A percentile compares a stretch with the other conserved stretches of the same genome.
Conservation (phyloP, 2,329 filamentous ascomycete genomes). For the Claviceps sp. region DNA sequence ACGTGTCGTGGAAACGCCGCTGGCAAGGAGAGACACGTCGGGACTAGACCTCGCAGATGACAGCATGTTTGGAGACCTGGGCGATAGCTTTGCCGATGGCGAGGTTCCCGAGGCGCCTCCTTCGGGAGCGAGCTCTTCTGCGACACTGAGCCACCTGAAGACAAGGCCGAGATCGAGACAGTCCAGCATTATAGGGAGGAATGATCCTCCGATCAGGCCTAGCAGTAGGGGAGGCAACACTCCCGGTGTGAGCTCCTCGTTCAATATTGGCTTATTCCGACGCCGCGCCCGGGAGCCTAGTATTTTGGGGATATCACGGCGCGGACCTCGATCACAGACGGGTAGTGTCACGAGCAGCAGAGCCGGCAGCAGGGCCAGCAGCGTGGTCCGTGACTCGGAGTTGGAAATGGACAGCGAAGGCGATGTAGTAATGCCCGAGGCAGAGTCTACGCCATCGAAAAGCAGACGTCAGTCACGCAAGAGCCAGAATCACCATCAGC, state of each 20-base stretch:
- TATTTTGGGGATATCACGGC: conserved; percentile 42
- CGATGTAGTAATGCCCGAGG: conserved; percentile 43
- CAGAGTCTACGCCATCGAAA: conserved; percentile 54
- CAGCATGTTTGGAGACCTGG: conserved; percentile 32
- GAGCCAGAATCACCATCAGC: conserved; percentile 10
- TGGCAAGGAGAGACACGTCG: conserved; percentile 27
- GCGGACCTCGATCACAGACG: conserved; percentile 19
- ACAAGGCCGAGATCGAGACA: conserved; percentile 26
- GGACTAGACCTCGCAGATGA: conserved; percentile 36
- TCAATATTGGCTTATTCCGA: conserved; percentile 45
- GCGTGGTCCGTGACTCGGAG: conserved; percentile 18
- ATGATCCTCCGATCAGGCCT: conserved; percentile 38
- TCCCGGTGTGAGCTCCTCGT: conserved; percentile 33
- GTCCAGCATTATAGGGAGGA: conserved; percentile 37
- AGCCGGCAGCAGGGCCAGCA: conserved; percentile 12
- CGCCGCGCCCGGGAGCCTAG: conserved; percentile 46
- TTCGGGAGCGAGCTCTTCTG: conserved; percentile 31
- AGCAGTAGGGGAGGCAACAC: conserved; percentile 37
- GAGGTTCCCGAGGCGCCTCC: conserved; percentile 19
- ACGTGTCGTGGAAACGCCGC: conserved; percentile 20
- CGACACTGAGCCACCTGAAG: conserved; percentile 33
- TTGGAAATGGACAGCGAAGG: conserved; percentile 25
- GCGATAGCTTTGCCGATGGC: conserved; percentile 29
- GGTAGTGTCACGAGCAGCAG: conserved; percentile 5
- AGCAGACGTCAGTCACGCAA: conserved; percentile 24